Base-by-base conservation (phyloP, 192 early-diverging fungal species). In the Rhizoclosmatium sp. region DNA sequence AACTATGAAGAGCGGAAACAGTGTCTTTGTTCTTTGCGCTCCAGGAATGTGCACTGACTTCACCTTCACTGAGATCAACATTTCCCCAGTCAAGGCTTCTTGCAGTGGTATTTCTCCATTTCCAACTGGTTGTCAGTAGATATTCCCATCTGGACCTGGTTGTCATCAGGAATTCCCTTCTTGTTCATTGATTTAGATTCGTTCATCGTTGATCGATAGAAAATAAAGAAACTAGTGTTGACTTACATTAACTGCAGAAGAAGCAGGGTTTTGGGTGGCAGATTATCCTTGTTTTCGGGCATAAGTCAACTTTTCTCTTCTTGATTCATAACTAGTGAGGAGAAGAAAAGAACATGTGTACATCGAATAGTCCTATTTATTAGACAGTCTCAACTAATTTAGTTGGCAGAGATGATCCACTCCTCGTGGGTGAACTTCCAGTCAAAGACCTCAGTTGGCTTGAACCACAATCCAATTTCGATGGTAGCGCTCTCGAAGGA, bases 321-420 rank as follows among this genome's bases (percentile, higher is more conserved):
- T 31, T 31, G 31, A 31, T 31, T 31, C 56, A 58, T 12, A 1
- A n/a, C 12, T 58, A 19, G 56, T n/a, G 56, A 10, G 10, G 14
- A 2, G 1, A 12, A 58, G 2, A n/a, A 58, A 12, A 1, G 12
- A n/a, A 58, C 56, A n/a, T 19, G n/a, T 19, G 56, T 58, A n/a
- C 56, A 58, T 58, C 56, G 58, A 59, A 4, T 2, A 59, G 21
- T 59, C 21, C 2, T 0, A n/a, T 59, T 59, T 16, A 59, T 59
- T 59, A 21, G 58, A n/a, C 58, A 21, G 16, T n/a, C 16, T 4
- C 31, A 65, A 65, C 12, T 56, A 9, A 19, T 9, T 65, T 62
- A 94, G 88, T 94, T 93, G 77, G 88, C 87, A 39, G 89, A 82
- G 59, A 84, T 81, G 65, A 93, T 87, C 93, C 93, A 94, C 81